Evolutionary conservation across 2,329 filamentous ascomycete species (phyloP).

Genomic region (Mycosphaerelloides madeirae): DNA sequence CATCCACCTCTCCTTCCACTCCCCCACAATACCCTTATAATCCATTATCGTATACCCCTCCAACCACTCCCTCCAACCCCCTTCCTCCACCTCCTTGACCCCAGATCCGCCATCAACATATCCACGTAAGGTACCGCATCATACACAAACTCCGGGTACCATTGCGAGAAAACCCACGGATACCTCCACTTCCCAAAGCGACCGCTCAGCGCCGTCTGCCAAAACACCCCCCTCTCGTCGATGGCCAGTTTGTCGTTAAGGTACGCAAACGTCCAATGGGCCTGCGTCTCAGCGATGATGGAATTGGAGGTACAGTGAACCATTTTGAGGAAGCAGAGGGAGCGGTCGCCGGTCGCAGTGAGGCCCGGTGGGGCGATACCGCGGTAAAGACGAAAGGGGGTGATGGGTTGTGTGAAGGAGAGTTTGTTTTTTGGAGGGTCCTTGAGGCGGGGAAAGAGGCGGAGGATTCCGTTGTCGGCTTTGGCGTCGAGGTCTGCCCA

Average conservation of each 20-base stretch:
- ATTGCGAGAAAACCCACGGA: conserved; percentile 11
- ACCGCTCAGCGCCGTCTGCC: conserved; percentile 6
- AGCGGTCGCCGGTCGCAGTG: conserved; percentile 9
- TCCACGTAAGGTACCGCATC: conserved; percentile 12
- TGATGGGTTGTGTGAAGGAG: conserved; percentile 9
- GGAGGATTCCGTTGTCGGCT: conserved; percentile 10
- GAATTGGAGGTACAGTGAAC: conserved; percentile 12
- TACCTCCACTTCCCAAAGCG: conserved; percentile 11
- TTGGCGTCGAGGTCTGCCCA: conserved; percentile 5
- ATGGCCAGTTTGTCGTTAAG: conserved; percentile 8
- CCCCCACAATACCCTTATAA: conserved; percentile 9
- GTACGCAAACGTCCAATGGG: conserved; percentile 11
- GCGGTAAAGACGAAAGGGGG: conserved; percentile 11
- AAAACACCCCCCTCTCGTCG: conserved; percentile 7
- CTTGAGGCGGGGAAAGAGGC: conserved; percentile 7
- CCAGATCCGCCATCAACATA: conserved; percentile 14
- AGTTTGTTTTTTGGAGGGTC: conserved; percentile 6
- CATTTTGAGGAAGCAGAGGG: conserved; percentile 12
- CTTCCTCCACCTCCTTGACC: conserved; percentile 9
- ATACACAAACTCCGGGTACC: conserved; percentile 16
- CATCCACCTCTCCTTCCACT: conserved; percentile 4
- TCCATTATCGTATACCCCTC: conserved; percentile 14
- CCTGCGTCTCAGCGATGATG: conserved; percentile 9
- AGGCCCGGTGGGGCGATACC: conserved; percentile 9
- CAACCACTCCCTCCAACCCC: conserved; percentile 8